Base-by-base conservation (phyloP, 75 land plant species). In the Ceratopteris richardii region DNA sequence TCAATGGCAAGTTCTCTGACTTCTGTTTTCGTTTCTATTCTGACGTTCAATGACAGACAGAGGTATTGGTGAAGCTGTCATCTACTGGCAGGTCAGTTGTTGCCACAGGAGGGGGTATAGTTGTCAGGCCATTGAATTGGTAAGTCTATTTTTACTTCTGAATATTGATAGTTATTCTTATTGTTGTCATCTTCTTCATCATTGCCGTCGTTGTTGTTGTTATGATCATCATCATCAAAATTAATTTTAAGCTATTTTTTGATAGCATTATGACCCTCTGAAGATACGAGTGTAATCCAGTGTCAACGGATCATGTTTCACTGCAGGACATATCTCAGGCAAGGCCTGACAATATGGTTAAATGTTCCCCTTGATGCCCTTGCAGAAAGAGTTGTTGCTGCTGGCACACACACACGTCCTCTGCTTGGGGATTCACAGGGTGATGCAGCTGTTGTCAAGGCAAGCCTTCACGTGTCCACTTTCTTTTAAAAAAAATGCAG, bases 91-190 rank as follows among this genome's bases (percentile, higher is more conserved):
- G 69, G 11, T 47, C 90, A 50, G 99, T 95, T 42, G 80, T 90
- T 69, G 96, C 99, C 12, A 95, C 99, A 36, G 99, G 99, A 14
- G 99, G 97, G 53, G 95, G 99, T 65, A 97, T 86, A 31, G 99
- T 95, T 7, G 62, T 77, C 6, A 69, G 92, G 46, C 80, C 79
- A 12, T 62, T 76, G 27, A 89, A 86, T 55, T 82, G 91, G 92
- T 74, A 4, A 40, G 42, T 40, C 13, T 40, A 14, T 40, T 10
- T 40, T 10, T 14, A 40, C 14, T 9, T 40, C 9, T 40, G 9
- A 9, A 40, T 40, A 40, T 40, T 40, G 9, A 14, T 10, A 40
- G 42, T 14, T 40, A 40, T 14, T 9, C 14, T 9, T 10, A 10
- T 14, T 40, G 42, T 10, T n/a, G n/a, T n/a, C n/a, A n/a, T n/a